Evolutionary conservation across 2,329 filamentous ascomycete species (phyloP), one percentile per base, ranked within the genome.

Genomic region (Ceratocystis huliohia): DNA sequence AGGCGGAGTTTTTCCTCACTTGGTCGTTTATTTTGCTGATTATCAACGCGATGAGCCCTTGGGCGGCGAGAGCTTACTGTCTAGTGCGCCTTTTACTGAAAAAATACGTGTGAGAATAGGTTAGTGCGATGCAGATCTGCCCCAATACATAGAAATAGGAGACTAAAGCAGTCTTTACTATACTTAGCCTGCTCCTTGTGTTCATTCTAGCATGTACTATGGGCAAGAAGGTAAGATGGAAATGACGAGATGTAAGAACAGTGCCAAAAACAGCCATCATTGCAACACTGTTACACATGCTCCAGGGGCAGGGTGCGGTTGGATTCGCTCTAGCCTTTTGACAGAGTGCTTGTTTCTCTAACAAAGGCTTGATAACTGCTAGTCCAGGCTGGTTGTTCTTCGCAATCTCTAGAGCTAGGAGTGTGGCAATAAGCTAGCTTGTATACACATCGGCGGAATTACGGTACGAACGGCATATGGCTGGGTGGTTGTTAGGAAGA

Each of bases 211-310:
- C 37, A 41, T 41, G 37, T 13, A 41, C 37, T 41, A 41, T 41
- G 13, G 10, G 3, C 8, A 41, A 13, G 37, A 41, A 41, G 37
- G 37, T 13, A 13, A 41, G 37, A 13, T 41, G 37, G 37, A 41
- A 41, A 41, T 41, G 37, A 41, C 37, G 37, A 41, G 37, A 41
- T 41, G 37, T 41, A 48, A 48, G 17, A 57, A 15, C 25, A 13
- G 30, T 28, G 33, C 25, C 33, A 33, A 37, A 41, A 22, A 30
- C n/a, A 61, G 22, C 8, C n/a, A 41, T 17, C 20, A 33, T 37
- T 61, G 41, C 57, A 61, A 41, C 8, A 22, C 57, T 22, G 57
- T 37, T 61, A 61, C 57, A 61, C 37, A 61, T 61, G 57, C 17
- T 41, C n/a, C 53, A 57, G 4, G 53, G 53, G 30, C 53, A 57